Percentiles rank a stretch among this genome's conserved stretches.
These are phyloP conservation scores for Thamnidium elegans DNA, from an alignment of 192 early-diverging fungal genomes.

Conservation along the genomic window DNA sequence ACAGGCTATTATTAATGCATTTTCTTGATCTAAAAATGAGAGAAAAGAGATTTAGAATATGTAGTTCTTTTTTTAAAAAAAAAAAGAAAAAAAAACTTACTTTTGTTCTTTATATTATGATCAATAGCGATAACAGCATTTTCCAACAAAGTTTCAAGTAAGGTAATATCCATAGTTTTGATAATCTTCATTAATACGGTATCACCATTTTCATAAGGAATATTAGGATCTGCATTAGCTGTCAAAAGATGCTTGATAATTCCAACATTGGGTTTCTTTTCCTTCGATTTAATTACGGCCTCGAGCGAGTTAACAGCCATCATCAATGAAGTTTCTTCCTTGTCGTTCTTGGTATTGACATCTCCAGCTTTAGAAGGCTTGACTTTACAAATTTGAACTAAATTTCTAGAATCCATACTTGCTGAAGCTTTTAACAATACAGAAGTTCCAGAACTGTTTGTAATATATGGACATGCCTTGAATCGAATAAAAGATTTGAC, in stretches of 20 bases:
- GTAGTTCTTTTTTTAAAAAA: no score
- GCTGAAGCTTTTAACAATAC: slow-evolving; percentile 22
- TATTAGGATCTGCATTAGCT: slow-evolving; percentile 26
- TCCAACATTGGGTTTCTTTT: background rate
- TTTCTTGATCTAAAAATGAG: slow-evolving; percentile 16
- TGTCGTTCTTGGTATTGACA: slow-evolving; percentile 22
- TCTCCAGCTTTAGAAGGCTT: background rate
- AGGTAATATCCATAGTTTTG: background rate
- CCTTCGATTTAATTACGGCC: background rate
- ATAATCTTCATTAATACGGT: slow-evolving; percentile 33
- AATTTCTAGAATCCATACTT: background rate
- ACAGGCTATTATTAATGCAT: background rate
- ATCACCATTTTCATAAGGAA: slow-evolving; percentile 18
- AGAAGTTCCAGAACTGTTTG: slow-evolving; percentile 1
- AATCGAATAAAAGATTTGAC: background rate
- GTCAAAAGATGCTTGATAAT: slow-evolving; percentile 17
- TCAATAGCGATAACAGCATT: background rate
- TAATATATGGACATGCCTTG: slow-evolving; percentile 21
- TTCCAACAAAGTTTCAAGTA: slow-evolving; percentile 3
- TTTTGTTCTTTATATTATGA: slow-evolving; percentile 6
- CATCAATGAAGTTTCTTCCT: slow-evolving; percentile 30
- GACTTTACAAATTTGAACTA: slow-evolving; percentile 4
- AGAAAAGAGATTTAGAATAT: background rate
- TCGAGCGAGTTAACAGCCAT: slow-evolving; percentile 18
- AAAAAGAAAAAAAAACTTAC: background rate